phyloP scores from a whole-genome alignment of 2,329 filamentous ascomycete genomes.

The Alternaria dauci region DNA sequence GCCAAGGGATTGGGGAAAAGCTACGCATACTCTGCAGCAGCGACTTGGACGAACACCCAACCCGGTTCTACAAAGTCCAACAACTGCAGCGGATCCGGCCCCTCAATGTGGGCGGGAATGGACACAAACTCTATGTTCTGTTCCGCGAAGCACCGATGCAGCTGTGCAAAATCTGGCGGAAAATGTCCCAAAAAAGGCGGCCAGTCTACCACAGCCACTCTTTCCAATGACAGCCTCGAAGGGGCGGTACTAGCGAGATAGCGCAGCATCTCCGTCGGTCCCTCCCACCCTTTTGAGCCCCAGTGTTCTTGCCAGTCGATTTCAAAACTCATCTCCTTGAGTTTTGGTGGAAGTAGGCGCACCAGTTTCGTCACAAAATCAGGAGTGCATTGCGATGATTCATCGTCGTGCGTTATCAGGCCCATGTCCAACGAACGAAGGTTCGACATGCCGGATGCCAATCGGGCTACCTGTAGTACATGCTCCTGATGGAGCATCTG shows the following conservation, averaged over 20 bases:
- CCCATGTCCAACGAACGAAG: slow-evolving; percentile 15
- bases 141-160: slow-evolving; percentile 9
- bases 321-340: slow-evolving; percentile 14
- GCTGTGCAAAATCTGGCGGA: slow-evolving; percentile 9
- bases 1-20: too few relatives aligned
- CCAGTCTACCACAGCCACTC: slow-evolving; percentile 12
- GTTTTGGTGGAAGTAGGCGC: slow-evolving; percentile 3
- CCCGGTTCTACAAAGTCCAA: slow-evolving; percentile 14
- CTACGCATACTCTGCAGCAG: slow-evolving; percentile 4
- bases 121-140: slow-evolving; percentile 7
- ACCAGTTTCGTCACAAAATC: slow-evolving; percentile 9
- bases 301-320: slow-evolving; percentile 17
- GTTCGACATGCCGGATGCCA: slow-evolving; percentile 5
- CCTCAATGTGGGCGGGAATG: slow-evolving; percentile 9
- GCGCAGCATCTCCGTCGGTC: slow-evolving; percentile 12
- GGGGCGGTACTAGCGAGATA: slow-evolving; percentile 7
- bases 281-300: slow-evolving; percentile 16
- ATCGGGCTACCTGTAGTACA: slow-evolving; percentile 9
- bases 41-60: slow-evolving; percentile 11
- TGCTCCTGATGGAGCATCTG: slow-evolving; percentile 9
- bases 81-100: slow-evolving; percentile 6
- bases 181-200: slow-evolving; percentile 11
- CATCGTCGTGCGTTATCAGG: slow-evolving; percentile 11
- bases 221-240: slow-evolving; percentile 2
- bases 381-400: background rate